A percentile compares a stretch with the other conserved stretches of the same genome.
These are phyloP conservation scores for Neurospora discreta DNA, from an alignment of 495 filamentous ascomycete species.

Conservation along the genomic window DNA sequence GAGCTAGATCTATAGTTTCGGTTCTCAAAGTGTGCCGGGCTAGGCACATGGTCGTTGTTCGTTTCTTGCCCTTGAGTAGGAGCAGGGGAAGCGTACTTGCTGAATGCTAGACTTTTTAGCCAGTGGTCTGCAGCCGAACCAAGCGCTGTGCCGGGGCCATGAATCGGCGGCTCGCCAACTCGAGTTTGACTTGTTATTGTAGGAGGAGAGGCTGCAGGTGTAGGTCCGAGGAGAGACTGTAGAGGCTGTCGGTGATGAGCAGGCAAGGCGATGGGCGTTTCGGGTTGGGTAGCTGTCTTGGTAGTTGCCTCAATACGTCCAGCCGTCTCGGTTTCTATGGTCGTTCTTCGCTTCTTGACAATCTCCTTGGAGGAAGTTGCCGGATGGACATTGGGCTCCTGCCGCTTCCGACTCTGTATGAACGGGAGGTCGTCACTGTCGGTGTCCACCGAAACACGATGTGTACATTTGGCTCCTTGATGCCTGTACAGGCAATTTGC, in stretches of 20 bases:
- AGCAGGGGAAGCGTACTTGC: neutral
- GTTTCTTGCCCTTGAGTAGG: neutral
- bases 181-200: neutral
- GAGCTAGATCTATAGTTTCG: neutral
- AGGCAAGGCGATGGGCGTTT: neutral
- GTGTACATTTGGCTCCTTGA: neutral
- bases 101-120: neutral
- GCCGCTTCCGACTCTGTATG: neutral
- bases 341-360: neutral
- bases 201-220: neutral
- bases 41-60: neutral
- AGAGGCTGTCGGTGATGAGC: neutral
- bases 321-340: neutral
- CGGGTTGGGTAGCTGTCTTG: neutral
- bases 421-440: neutral
- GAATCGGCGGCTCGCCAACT: neutral
- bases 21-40: neutral
- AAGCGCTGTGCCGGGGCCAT: neutral
- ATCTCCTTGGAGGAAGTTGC: neutral
- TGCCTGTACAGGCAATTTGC: neutral
- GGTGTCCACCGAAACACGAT: neutral
- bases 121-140: neutral
- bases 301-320: neutral
- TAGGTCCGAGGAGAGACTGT: neutral
- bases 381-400: neutral